Evolutionary conservation across 257 asterid species (phyloP), one percentile per base, ranked within the genome.

Genomic region (Salvia rosmarinus): DNA sequence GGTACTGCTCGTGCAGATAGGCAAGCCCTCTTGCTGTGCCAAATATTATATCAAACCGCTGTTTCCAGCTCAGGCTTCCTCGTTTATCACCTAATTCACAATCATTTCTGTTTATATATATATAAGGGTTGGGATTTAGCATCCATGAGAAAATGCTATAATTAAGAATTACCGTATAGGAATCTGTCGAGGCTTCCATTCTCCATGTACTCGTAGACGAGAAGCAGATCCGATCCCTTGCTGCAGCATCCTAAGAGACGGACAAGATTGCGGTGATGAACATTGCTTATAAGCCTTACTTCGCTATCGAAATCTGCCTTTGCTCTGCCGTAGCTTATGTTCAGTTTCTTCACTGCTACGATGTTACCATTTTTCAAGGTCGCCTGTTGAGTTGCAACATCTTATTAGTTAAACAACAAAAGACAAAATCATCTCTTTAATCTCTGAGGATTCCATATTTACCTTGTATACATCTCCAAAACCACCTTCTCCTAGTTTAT

Each of bases 11-110:
- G 12, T 92, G 98, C 78, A 92, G 49, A 81, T 92, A 92, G 0
- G 98, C 95, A 23, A 92, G 86, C 8, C 94, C 96, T 23, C 96
- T 85, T 16, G 96, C 98, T 13, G 83, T 81, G 17, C 96, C 98
- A 35, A 78, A 86, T 5, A 92, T 82, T 75, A 92, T 88, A 56
- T 85, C 83, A 47, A 80, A 86, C 30, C 98, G 79, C 39, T 91
- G 98, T 63, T 84, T 89, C 98, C 98, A 92, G 16, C 64, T 86
- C 55, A 89, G 94, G 9, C 50, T 37, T 63, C 96, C 95, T 69
- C 80, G 75, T 71, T 79, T 86, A 1, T 89, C 89, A 0, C 97
- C 96, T 91, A 76, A 23, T 37, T 64, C 37, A 42, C 30, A 30
- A 10, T 4, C 6, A 32, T 4, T 32, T 32, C 6, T 32, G 37